Percentiles rank a stretch among this genome's conserved stretches.
phyloP scores from a whole-genome alignment of 78 protist genomes.

The Carpediemonas membranifera region DNA sequence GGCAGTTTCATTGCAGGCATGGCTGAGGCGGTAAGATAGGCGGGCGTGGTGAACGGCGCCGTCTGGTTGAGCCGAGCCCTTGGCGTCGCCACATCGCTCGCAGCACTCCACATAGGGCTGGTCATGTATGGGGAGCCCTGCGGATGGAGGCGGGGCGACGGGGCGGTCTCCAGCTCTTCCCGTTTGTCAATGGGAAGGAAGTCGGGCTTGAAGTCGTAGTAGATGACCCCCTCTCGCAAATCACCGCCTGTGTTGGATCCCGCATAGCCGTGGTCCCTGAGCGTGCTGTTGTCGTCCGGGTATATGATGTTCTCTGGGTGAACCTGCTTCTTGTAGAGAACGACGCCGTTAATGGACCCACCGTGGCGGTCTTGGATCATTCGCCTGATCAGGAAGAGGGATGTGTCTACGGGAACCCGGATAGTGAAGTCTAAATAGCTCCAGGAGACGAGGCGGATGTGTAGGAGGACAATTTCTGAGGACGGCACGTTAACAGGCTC shows the following conservation, averaged over 20 bases:
- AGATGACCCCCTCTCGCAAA: not conserved
- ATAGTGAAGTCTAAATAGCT: not conserved
- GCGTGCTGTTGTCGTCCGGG: not conserved
- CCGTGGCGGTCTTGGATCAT: not conserved
- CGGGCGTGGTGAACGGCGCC: no score
- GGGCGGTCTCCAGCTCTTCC: no score
- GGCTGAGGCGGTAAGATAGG: no score
- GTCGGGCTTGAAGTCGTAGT: constrained; percentile 2
- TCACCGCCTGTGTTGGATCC: not conserved
- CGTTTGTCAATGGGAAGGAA: no score
- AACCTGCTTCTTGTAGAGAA: not conserved
- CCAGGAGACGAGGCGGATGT: constrained; percentile 3
- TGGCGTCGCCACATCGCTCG: no score
- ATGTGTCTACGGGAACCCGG: not conserved
- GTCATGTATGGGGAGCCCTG: no score
- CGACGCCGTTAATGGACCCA: not conserved
- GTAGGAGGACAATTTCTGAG: not conserved
- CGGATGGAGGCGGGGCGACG: no score
- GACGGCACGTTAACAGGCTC: not conserved
- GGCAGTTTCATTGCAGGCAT: no score
- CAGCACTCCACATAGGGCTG: no score
- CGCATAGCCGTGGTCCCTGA: not conserved
- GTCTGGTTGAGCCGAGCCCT: no score
- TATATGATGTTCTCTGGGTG: not conserved
- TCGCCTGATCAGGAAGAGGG: not conserved